Evolutionary conservation across 2,329 filamentous ascomycete species (phyloP).

Genomic region (Neonectria coccinea): DNA sequence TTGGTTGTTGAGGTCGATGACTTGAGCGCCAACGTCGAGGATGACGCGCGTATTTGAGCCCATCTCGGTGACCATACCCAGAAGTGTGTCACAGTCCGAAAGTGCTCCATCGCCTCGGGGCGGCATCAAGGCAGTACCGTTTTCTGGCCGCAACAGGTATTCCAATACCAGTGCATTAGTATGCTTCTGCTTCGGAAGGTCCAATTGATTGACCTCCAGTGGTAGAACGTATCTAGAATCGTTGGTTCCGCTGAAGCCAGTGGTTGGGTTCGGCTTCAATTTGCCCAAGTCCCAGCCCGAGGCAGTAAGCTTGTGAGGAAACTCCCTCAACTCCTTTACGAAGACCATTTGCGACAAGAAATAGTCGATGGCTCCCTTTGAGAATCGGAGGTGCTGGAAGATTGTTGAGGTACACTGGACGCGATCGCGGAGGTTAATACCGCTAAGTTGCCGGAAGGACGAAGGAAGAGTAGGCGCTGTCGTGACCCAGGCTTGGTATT

Average conservation of each 20-base stretch:
- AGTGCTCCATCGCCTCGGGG: not conserved
- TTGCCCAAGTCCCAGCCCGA: constrained; percentile 76
- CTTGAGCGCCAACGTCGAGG: constrained; percentile 77
- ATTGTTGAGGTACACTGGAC: constrained; percentile 59
- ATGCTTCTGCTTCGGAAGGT: constrained; percentile 66
- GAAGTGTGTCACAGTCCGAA: constrained; percentile 52
- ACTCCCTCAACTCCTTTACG: constrained; percentile 71
- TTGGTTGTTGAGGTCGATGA: constrained; percentile 72
- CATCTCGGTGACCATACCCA: constrained; percentile 56
- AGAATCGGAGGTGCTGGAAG: constrained; percentile 64
- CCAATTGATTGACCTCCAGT: constrained; percentile 64
- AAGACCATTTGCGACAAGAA: constrained; percentile 71
- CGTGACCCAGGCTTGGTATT: constrained; percentile 64
- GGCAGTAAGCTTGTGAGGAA: constrained; percentile 70
- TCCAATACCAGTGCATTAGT: constrained; percentile 76
- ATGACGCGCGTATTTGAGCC: constrained; percentile 65
- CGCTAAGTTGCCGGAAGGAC: constrained; percentile 55
- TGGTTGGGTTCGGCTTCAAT: constrained; percentile 60
- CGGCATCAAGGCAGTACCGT: constrained; percentile 45
- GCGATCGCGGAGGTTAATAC: constrained; percentile 70
- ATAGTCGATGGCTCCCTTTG: constrained; percentile 70
- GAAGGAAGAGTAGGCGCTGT: constrained; percentile 49
- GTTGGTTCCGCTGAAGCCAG: constrained; percentile 78
- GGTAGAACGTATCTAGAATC: constrained; percentile 72
- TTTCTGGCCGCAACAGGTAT: constrained; percentile 67